Evolutionary conservation across 768 basidiomycete species (phyloP).

Genomic region (Kwoniella sp.): DNA sequence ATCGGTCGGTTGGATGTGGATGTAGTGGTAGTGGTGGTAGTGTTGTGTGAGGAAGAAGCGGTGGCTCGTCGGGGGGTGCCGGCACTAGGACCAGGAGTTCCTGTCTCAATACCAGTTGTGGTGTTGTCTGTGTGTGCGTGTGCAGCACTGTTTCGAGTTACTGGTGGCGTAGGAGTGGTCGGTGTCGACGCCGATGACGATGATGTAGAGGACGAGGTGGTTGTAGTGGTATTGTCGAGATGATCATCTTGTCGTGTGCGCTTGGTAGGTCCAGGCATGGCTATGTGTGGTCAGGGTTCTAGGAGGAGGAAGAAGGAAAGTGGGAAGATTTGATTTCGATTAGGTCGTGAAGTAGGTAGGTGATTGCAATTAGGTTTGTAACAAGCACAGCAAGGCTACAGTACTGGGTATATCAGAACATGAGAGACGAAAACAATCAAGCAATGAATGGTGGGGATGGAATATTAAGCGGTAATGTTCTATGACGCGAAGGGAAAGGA

Average conservation of each 20-base stretch:
- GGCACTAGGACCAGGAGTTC: background rate
- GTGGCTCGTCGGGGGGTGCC: slow-evolving; percentile 8
- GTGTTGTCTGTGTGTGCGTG: slow-evolving; percentile 1
- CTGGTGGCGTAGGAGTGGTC: slow-evolving; percentile 5
- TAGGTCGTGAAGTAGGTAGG: slow-evolving; percentile 1
- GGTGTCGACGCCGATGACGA: slow-evolving; percentile 3
- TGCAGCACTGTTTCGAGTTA: slow-evolving; percentile 7
- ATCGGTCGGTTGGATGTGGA: slow-evolving; percentile 9
- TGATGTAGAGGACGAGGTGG: slow-evolving; percentile 8
- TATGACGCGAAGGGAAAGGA: slow-evolving; percentile 4
- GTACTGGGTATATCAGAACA: background rate
- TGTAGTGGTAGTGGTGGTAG: slow-evolving; percentile 10
- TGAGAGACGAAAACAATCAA: slow-evolving; percentile 4
- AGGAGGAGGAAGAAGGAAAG: slow-evolving; percentile 4
- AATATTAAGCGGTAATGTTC: background rate
- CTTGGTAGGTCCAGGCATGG: slow-evolving; percentile 27
- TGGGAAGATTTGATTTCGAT: slow-evolving; percentile 12
- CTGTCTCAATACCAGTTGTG: slow-evolving; percentile 4
- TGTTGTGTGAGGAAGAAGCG: slow-evolving; percentile 5
- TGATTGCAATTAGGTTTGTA: background rate
- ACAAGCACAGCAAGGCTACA: background rate
- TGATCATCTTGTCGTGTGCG: slow-evolving; percentile 25
- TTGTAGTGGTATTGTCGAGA: background rate
- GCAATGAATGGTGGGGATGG: no score
- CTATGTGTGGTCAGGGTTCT: background rate